Base-by-base conservation (phyloP, 1,284 basidiomycete genomes). In the Afroboletus lepidellus region DNA sequence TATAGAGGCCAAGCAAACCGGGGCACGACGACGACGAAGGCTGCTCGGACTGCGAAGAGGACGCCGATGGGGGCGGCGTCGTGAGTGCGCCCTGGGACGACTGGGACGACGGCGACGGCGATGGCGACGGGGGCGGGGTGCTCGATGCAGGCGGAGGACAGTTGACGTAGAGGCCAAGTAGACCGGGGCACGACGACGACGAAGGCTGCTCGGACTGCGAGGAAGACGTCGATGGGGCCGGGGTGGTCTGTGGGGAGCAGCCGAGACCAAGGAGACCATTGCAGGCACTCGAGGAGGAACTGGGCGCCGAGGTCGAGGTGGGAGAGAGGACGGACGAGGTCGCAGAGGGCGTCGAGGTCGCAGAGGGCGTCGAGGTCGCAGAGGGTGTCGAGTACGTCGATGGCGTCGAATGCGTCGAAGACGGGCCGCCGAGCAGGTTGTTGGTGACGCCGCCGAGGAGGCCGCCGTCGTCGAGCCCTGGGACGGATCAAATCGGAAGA, bases 291-390 rank as follows among this genome's bases (percentile, higher is more conserved):
- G 49, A 23, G 3, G 57, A n/a, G 2, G 59, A 9, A 0, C 47
- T 25, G 3, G 64, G 41, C 6, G 53, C 21, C 8, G 20, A 8
- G 3, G 53, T 47, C 13, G 58, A 50, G 2, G 54, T 27, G 8
- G 62, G 41, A 0, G 56, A 38, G 29, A 49, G 51, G 8, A 52
- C 46, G 16, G 63, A 55, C 7, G 65, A 59, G 2, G 61, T 43
- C 2, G 37, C 12, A 5, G 23, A 7, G 1, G 50, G 8, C 13
- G 46, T 34, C 6, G 49, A 25, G n/a, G 24, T 3, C 27, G 23
- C 3, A 12, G 39, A 16, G 11, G 24, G 5, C 13, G 46, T 34
- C 6, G 49, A 25, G n/a, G 24, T 3, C 27, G 23, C 3, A 12
- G 39, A 16, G 11, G 24, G 5, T 9, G 46, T 34, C 6, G 49